Percentiles rank a stretch among this genome's conserved stretches.
Evolutionary conservation across 2,329 filamentous ascomycete species (phyloP).

Genomic region (Phaeosphaeriaceae sp.): DNA sequence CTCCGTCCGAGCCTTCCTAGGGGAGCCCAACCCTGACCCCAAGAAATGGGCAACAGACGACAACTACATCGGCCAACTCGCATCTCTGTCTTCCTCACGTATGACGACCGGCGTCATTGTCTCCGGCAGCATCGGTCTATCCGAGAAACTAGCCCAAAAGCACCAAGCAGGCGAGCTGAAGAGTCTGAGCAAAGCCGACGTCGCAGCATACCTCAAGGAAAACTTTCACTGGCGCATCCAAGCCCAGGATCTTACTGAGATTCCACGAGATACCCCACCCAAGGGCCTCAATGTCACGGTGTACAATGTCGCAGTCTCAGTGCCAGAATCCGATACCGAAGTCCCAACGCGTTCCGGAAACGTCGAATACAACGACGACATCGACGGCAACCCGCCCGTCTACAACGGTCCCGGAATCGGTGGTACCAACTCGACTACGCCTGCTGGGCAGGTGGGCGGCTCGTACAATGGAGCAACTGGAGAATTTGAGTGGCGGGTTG

Average conservation of each 20-base stretch:
- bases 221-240: conserved; percentile 44
- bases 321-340: conserved; percentile 32
- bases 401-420: conserved; percentile 24
- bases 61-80: conserved; percentile 52
- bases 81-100: conserved; percentile 46
- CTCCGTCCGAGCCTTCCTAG: conserved; percentile 41
- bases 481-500: conserved; percentile 24
- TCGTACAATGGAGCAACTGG: conserved; percentile 16
- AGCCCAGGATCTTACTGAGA: conserved; percentile 16
- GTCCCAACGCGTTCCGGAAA: conserved; percentile 34
- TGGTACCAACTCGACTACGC: conserved; percentile 21
- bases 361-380: conserved; percentile 31
- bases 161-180: conserved; percentile 32
- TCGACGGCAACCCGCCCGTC: conserved; percentile 33
- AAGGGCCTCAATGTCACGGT: conserved; percentile 40
- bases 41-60: conserved; percentile 46
- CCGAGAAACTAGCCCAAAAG: conserved; percentile 41
- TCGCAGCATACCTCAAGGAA: conserved; percentile 33
- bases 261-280: conserved; percentile 33
- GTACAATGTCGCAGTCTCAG: conserved; percentile 29
- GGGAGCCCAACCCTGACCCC: conserved; percentile 30
- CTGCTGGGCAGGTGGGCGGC: conserved; percentile 14
- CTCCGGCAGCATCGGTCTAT: conserved; percentile 51
- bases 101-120: conserved; percentile 47
- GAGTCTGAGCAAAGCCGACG: conserved; percentile 26